These are phyloP conservation scores for Verticillium nubilum DNA, from an alignment of 2,329 filamentous ascomycete genomes.

Conservation along the genomic window DNA sequence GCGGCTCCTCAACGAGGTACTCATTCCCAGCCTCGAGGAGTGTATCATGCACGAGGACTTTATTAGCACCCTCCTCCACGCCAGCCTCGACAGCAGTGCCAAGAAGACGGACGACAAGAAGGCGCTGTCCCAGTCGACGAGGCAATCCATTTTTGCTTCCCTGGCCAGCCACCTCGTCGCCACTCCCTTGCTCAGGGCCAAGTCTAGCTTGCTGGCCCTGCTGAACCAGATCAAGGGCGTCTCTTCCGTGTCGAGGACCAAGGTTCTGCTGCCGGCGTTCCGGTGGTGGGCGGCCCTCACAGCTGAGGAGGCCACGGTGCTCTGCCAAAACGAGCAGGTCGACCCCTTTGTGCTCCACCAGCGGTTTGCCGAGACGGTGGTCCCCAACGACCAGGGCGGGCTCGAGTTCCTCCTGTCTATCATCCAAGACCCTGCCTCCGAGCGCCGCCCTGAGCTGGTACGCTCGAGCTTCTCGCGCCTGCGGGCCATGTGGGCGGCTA, in stretches of 20 bases:
- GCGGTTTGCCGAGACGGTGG: constrained; percentile 44
- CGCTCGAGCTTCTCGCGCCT: constrained; percentile 64
- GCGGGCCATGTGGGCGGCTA: constrained; percentile 63
- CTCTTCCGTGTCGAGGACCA: constrained; percentile 62
- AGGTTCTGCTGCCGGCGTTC: constrained; percentile 70
- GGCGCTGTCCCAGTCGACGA: constrained; percentile 53
- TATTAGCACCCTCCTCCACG: constrained; percentile 58
- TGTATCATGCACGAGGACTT: constrained; percentile 74
- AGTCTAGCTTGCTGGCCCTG: constrained; percentile 64
- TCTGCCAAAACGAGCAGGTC: constrained; percentile 32
- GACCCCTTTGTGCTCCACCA: constrained; percentile 36
- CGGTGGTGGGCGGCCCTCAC: constrained; percentile 60
- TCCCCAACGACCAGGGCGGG: constrained; percentile 47
- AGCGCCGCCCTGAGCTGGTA: constrained; percentile 47
- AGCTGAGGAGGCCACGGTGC: constrained; percentile 41
- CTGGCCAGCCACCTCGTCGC: constrained; percentile 66
- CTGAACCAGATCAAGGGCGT: constrained; percentile 70
- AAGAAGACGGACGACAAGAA: constrained; percentile 45
- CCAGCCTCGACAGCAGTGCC: constrained; percentile 49
- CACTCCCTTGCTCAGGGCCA: constrained; percentile 64
- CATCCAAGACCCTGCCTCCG: constrained; percentile 33
- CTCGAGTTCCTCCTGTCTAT: constrained; percentile 46
- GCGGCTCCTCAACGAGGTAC: constrained; percentile 57
- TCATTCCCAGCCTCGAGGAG: constrained; percentile 79
- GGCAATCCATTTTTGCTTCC: constrained; percentile 63